Percentiles rank a stretch among this genome's conserved stretches.
phyloP scores from a whole-genome alignment of 768 basidiomycete genomes.

The Hydnum rufescens region DNA sequence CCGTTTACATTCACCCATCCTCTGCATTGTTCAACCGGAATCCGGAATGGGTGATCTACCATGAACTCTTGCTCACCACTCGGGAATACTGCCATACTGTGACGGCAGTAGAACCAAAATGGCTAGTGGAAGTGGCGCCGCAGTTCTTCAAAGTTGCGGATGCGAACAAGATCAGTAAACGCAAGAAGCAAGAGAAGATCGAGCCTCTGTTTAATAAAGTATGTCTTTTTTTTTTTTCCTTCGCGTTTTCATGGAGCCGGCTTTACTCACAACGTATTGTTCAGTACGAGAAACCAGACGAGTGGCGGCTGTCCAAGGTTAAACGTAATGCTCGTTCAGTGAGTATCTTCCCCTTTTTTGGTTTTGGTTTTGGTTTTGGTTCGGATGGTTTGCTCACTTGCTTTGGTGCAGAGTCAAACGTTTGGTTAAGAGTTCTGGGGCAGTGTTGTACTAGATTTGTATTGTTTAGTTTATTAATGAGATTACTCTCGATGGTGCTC shows the following conservation, averaged over 20 bases:
- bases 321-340: slow-evolving; percentile 78
- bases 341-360: slow-evolving; percentile 12
- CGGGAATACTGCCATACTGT: slow-evolving; percentile 87
- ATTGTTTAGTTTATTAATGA: no score
- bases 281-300: slow-evolving; percentile 73
- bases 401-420: slow-evolving; percentile 51
- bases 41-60: slow-evolving; percentile 92
- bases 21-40: slow-evolving; percentile 92
- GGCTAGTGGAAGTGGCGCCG: slow-evolving; percentile 94
- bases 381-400: slow-evolving; percentile 10
- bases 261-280: neutral
- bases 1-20: slow-evolving; percentile 95
- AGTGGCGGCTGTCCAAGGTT: slow-evolving; percentile 86
- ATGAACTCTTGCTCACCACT: slow-evolving; percentile 92
- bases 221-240: slow-evolving; percentile 7
- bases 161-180: slow-evolving; percentile 90
- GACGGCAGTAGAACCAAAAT: slow-evolving; percentile 91
- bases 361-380: neutral
- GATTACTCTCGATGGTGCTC: no score
- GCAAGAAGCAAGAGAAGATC: slow-evolving; percentile 92
- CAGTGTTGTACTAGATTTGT: no score
- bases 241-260: neutral
- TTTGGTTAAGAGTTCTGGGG: no score
- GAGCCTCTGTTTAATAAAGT: slow-evolving; percentile 85
- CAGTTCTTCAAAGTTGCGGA: slow-evolving; percentile 99